Evolutionary conservation across 805 yeast species (phyloP).

Genomic region (Martiniozyma abietophila): DNA sequence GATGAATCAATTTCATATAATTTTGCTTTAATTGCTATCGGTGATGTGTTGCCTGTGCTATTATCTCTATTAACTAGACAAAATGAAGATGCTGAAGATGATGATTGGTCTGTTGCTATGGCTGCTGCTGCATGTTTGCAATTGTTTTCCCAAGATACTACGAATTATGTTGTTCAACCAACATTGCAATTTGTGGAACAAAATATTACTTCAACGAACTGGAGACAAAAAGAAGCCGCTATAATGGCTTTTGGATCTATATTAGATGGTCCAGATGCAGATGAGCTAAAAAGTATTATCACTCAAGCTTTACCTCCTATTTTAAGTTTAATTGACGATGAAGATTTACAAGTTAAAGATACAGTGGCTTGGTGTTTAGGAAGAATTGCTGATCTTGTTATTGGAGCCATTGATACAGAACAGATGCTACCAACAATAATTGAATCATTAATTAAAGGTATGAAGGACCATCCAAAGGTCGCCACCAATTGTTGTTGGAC

Average conservation of each 20-base stretch:
- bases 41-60: conserved; percentile 81
- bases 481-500: conserved; percentile 98
- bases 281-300: conserved; percentile 56
- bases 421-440: conserved; percentile 62
- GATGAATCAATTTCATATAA: conserved; percentile 52
- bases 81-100: conserved; percentile 90
- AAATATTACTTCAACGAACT: conserved; percentile 49
- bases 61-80: conserved; percentile 74
- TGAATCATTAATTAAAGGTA: conserved; percentile 67
- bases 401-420: conserved; percentile 62
- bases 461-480: conserved; percentile 86
- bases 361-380: conserved; percentile 99
- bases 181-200: conserved; percentile 76
- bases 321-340: conserved; percentile 63
- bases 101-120: conserved; percentile 97
- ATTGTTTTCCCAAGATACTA: conserved; percentile 85
- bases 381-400: conserved; percentile 80
- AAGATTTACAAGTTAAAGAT: conserved; percentile 78
- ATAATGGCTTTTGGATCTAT: conserved; percentile 99
- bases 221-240: conserved; percentile 95
- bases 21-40: conserved; percentile 77
- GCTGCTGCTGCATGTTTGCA: conserved; percentile 98
- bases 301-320: conserved; percentile 80
- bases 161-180: conserved; percentile 76
- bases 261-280: conserved; percentile 84